Conservation (phyloP, 805 yeast genomes). For the Lipomyces mesembrius region DNA sequence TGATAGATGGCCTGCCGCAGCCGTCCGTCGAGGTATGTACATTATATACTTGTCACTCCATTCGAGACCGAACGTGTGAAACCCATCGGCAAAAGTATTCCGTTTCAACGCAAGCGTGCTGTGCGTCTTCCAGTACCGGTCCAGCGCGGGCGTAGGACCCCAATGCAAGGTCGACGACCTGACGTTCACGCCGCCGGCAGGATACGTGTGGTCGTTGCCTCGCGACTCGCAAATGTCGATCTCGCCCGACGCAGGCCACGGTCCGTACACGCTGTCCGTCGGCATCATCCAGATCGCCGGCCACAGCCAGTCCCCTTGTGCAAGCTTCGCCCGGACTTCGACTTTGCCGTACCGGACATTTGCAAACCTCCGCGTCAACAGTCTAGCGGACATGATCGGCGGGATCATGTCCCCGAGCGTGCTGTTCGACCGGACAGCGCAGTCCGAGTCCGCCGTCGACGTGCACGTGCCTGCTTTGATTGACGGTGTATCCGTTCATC, state of each 20-base stretch:
- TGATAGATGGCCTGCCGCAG: constrained; percentile 33
- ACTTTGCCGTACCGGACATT: constrained; percentile 29
- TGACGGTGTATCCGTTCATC: constrained; percentile 34
- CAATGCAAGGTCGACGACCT: constrained; percentile 34
- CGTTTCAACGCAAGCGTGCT: constrained; percentile 11
- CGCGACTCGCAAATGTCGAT: constrained; percentile 33
- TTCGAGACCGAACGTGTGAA: constrained; percentile 32
- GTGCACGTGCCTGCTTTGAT: constrained; percentile 27
- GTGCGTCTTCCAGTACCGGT: constrained; percentile 23
- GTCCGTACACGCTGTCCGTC: constrained; percentile 23
- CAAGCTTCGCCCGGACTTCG: constrained; percentile 30
- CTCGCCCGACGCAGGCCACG: constrained; percentile 36
- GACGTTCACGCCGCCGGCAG: constrained; percentile 25
- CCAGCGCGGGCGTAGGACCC: constrained; percentile 24
- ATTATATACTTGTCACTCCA: constrained; percentile 33
- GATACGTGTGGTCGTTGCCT: constrained; percentile 31
- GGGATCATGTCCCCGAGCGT: constrained; percentile 25
- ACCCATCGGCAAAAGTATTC: constrained; percentile 20
- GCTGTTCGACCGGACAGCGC: constrained; percentile 27
- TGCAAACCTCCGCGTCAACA: constrained; percentile 21
- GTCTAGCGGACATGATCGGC: constrained; percentile 32
- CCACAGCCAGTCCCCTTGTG: constrained; percentile 36
- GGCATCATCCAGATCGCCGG: constrained; percentile 38
- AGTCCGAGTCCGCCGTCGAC: constrained; percentile 5
- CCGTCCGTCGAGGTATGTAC: constrained; percentile 32